Evolutionary conservation across 2,329 filamentous ascomycete species (phyloP).

Genomic region (Claviceps sp.): DNA sequence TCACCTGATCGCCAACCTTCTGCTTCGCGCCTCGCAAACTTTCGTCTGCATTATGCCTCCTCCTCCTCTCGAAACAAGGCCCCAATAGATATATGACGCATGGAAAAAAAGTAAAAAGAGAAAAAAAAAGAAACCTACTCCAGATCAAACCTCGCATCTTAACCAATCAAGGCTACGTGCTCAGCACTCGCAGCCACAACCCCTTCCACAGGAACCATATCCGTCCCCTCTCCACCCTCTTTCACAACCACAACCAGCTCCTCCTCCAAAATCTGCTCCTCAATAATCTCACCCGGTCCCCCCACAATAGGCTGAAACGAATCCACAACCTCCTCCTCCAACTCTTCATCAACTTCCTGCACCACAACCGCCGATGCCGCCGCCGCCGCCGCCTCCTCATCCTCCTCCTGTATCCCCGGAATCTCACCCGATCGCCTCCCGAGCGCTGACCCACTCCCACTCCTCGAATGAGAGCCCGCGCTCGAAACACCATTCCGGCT

Average conservation of each 20-base stretch:
- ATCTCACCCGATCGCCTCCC: slow-evolving; percentile 62
- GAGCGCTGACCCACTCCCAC: slow-evolving; percentile 47
- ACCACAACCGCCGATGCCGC: slow-evolving; percentile 11
- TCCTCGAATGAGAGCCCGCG: slow-evolving; percentile 35
- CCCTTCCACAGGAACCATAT: no score
- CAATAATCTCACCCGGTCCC: slow-evolving; percentile 29
- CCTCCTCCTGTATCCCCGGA: slow-evolving; percentile 50
- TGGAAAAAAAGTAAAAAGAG: no score
- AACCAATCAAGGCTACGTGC: no score
- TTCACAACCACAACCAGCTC: slow-evolving; percentile 4
- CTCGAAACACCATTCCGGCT: slow-evolving; percentile 23
- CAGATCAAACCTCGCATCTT: no score
- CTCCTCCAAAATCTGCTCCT: slow-evolving; percentile 32
- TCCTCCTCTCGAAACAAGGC: no score
- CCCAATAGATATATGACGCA: no score
- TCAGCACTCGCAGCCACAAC: no score
- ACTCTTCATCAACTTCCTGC: slow-evolving; percentile 26
- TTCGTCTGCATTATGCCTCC: no score
- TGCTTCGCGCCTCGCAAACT: no score
- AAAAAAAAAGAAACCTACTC: no score
- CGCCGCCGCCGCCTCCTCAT: slow-evolving; percentile 29
- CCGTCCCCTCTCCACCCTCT: no score
- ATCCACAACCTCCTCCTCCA: slow-evolving; percentile 39
- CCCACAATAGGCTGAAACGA: slow-evolving; percentile 39
- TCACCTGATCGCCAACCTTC: no score